Percentiles rank a stretch among this genome's conserved stretches.
These are phyloP conservation scores for Nakaseomyces kungkrabaensis DNA, from an alignment of 1,139 yeast genomes.

Conservation along the genomic window DNA sequence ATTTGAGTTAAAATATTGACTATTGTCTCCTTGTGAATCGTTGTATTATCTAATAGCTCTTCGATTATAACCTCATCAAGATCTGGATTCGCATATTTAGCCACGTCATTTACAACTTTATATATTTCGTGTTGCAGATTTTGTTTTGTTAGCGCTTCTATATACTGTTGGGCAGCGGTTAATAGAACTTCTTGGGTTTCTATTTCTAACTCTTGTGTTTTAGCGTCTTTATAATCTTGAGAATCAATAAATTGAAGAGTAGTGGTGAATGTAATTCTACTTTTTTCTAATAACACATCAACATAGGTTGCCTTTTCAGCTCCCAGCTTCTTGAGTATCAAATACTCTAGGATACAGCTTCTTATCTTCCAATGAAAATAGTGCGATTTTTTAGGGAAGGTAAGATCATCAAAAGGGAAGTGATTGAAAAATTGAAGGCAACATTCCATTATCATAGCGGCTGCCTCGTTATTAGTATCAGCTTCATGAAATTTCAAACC, in stretches of 20 bases:
- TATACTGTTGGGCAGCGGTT: background rate
- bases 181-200: background rate
- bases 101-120: background rate
- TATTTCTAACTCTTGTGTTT: background rate
- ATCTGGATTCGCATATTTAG: background rate
- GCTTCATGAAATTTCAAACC: slow-evolving; percentile 10
- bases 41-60: background rate
- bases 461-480: background rate
- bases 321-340: slow-evolving; percentile 1
- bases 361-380: slow-evolving; percentile 17
- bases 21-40: background rate
- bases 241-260: background rate
- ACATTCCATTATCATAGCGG: background rate
- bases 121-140: background rate
- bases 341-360: slow-evolving; percentile 7
- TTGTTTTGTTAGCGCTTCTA: background rate
- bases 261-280: background rate
- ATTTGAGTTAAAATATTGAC: background rate
- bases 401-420: slow-evolving; percentile 15
- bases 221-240: background rate
- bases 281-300: background rate
- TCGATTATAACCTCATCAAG: background rate
- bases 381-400: slow-evolving; percentile 12
- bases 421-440: slow-evolving; percentile 10
- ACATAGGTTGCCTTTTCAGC: background rate